These are phyloP conservation scores for Alternaria conjuncta DNA, from an alignment of 2,329 filamentous ascomycete species.

Conservation along the genomic window DNA sequence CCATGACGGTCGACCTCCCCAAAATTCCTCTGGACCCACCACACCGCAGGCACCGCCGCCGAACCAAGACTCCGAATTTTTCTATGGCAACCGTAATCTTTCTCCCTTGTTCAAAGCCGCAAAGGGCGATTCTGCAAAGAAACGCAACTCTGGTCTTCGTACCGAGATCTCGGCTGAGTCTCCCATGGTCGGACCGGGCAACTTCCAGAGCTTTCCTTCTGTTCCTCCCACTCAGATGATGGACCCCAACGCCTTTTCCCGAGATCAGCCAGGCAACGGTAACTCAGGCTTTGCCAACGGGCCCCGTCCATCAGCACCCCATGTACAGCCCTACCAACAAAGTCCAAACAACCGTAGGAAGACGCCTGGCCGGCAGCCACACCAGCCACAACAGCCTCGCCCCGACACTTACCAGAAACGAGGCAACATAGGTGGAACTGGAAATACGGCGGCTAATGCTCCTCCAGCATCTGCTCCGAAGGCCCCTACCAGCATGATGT, in stretches of 20 bases:
- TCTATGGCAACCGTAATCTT: slow-evolving; percentile 56
- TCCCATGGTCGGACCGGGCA: slow-evolving; percentile 29
- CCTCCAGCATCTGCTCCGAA: slow-evolving; percentile 26
- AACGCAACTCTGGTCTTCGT: slow-evolving; percentile 53
- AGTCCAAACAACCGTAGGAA: slow-evolving; percentile 31
- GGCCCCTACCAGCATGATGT: slow-evolving; percentile 36
- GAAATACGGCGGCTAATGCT: slow-evolving; percentile 18
- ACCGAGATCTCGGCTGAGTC: slow-evolving; percentile 51
- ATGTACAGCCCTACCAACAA: slow-evolving; percentile 32
- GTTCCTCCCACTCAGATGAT: slow-evolving; percentile 21
- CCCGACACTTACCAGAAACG: slow-evolving; percentile 31
- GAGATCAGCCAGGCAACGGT: slow-evolving; percentile 22
- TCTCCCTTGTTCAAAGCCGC: slow-evolving; percentile 58
- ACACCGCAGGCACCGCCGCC: slow-evolving; percentile 40
- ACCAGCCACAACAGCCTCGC: slow-evolving; percentile 30
- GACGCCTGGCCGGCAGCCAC: slow-evolving; percentile 30
- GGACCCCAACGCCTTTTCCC: slow-evolving; percentile 28
- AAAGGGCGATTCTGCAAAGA: slow-evolving; percentile 49
- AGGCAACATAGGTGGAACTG: slow-evolving; percentile 15
- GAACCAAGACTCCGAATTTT: slow-evolving; percentile 38
- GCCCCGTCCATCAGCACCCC: slow-evolving; percentile 35
- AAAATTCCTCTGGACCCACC: slow-evolving; percentile 42
- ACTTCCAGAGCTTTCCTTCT: slow-evolving; percentile 34
- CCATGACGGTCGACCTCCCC: slow-evolving; percentile 40
- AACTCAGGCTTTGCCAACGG: slow-evolving; percentile 18